Percentiles rank a stretch among this genome's conserved stretches.
Evolutionary conservation across 1,139 yeast genomes (phyloP).

Genomic region (Kodamaea suecica): DNA sequence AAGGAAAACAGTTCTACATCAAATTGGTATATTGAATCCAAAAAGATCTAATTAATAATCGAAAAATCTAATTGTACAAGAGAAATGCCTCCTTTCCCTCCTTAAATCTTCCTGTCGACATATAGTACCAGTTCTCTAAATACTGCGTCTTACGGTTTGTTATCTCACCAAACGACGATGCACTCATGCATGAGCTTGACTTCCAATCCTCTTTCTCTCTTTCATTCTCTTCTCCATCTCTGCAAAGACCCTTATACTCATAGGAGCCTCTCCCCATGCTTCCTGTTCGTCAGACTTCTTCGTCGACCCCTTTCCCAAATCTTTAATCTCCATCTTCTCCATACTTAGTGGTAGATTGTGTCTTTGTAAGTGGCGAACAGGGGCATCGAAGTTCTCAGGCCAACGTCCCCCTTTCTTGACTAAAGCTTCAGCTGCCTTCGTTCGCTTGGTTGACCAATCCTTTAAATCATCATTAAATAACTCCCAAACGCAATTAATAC

Average conservation of each 20-base stretch:
- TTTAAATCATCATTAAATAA: conserved; percentile 80
- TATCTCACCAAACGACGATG: too few relatives aligned
- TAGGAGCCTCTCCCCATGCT: conserved; percentile 69
- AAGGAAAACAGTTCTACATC: too few relatives aligned
- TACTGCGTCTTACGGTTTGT: too few relatives aligned
- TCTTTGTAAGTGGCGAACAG: conserved; percentile 34
- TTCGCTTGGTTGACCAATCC: conserved; percentile 68
- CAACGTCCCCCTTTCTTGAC: conserved; percentile 54
- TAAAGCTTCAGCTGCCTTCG: conserved; percentile 58
- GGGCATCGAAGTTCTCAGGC: conserved; percentile 83
- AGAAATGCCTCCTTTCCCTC: too few relatives aligned
- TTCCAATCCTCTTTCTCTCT: conserved; percentile 15
- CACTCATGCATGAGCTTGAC: neutral
- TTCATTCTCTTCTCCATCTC: conserved; percentile 72
- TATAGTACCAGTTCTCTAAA: too few relatives aligned
- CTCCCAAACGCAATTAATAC: conserved; percentile 97
- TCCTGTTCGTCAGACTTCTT: conserved; percentile 24
- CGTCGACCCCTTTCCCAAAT: conserved; percentile 4
- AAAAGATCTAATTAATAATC: too few relatives aligned
- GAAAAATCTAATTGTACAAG: too few relatives aligned
- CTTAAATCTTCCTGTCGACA: too few relatives aligned
- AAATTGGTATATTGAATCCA: too few relatives aligned
- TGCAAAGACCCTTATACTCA: conserved; percentile 77
- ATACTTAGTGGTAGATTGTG: conserved; percentile 35
- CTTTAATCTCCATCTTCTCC: conserved; percentile 14